Conservation (phyloP, 768 basidiomycete species). For the Psilocybe cyanescens region DNA sequence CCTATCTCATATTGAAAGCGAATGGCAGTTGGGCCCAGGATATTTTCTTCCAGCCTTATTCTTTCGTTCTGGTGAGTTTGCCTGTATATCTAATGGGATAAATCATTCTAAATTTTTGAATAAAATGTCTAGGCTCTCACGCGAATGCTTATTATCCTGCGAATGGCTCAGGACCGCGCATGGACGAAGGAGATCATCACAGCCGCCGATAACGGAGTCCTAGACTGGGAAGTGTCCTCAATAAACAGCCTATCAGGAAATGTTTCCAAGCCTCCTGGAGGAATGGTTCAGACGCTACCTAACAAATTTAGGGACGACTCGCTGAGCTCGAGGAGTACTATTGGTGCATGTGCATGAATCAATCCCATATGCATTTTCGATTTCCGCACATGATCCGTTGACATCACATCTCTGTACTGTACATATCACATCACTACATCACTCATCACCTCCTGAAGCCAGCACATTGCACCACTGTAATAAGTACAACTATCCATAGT, state of each 20-base stretch:
- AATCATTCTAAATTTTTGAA: too few relatives aligned
- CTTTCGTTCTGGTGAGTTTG: conserved; percentile 32
- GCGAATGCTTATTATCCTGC: conserved; percentile 41
- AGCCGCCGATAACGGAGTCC: conserved; percentile 32
- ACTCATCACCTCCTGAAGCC: neutral
- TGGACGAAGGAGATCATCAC: conserved; percentile 40
- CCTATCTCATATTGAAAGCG: conserved; percentile 30
- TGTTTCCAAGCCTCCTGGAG: conserved; percentile 6
- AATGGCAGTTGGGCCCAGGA: conserved; percentile 29
- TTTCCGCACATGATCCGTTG: neutral
- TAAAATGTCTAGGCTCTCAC: conserved; percentile 31
- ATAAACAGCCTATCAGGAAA: conserved; percentile 35
- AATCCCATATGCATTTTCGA: neutral
- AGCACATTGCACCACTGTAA: neutral
- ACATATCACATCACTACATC: neutral
- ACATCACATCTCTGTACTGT: neutral
- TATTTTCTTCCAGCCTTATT: conserved; percentile 35
- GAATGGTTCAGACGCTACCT: conserved; percentile 19
- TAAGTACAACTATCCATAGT: neutral
- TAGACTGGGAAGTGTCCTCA: conserved; percentile 45
- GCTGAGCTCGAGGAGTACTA: conserved; percentile 21
- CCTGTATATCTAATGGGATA: neutral
- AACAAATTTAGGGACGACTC: conserved; percentile 25
- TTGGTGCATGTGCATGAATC: neutral
- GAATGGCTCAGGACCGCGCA: conserved; percentile 43